These are phyloP conservation scores for Blastocystis sp. DNA, from an alignment of 352 stramenopile genomes.

Conservation along the genomic window DNA sequence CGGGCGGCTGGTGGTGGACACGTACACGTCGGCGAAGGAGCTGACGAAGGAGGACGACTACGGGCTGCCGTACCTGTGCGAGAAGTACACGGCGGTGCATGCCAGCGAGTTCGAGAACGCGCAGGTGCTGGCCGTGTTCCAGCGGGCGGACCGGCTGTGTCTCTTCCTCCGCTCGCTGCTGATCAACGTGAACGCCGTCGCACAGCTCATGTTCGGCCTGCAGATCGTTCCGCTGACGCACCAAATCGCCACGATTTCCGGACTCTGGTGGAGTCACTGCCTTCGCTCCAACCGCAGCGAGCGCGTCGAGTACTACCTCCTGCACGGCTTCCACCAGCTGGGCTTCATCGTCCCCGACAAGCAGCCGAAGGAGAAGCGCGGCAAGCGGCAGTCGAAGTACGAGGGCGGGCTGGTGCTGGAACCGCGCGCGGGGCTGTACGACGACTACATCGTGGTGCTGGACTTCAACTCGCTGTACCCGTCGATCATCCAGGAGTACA, in stretches of 20 bases:
- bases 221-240: conserved; percentile 96
- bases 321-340: conserved; percentile 94
- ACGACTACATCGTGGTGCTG: conserved; percentile 98
- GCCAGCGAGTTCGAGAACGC: conserved; percentile 80
- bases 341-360: conserved; percentile 97
- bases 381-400: conserved; percentile 78
- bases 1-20: conserved; percentile 93
- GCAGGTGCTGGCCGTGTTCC: conserved; percentile 87
- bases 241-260: conserved; percentile 95
- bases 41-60: conserved; percentile 96
- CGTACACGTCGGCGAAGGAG: conserved; percentile 94
- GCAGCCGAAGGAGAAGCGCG: conserved; percentile 58
- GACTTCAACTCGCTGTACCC: conserved; percentile 99
- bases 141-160: conserved; percentile 91
- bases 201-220: conserved; percentile 90
- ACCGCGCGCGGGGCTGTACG: conserved; percentile 98
- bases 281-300: conserved; percentile 94
- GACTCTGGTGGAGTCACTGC: conserved; percentile 93
- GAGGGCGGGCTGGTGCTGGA: conserved; percentile 96
- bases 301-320: conserved; percentile 96
- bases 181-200: conserved; percentile 11
- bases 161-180: conserved; percentile 73
- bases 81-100: conserved; percentile 85
- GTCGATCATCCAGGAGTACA: conserved; percentile 99
- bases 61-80: conserved; percentile 87